phyloP scores from a whole-genome alignment of 495 filamentous ascomycete species.

The Aspergillus bertholletiae region DNA sequence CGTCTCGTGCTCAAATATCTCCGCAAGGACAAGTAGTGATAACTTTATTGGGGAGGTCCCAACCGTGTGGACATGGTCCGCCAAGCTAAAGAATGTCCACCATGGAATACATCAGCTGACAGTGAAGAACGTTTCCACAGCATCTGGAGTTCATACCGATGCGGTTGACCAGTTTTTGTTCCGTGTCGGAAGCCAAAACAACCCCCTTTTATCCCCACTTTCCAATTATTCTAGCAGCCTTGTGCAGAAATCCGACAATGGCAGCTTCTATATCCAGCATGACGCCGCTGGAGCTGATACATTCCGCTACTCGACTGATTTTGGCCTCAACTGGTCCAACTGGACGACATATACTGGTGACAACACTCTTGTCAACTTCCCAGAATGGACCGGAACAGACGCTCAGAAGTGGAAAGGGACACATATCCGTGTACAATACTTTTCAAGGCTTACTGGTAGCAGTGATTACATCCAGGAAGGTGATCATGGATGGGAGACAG shows the following conservation, averaged over 20 bases:
- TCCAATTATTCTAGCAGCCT: constrained; percentile 59
- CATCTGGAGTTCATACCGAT: constrained; percentile 37
- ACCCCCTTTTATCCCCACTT: constrained; percentile 54
- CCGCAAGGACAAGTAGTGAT: constrained; percentile 9
- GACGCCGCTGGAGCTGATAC: constrained; percentile 60
- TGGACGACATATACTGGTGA: constrained; percentile 56
- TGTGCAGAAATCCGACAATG: constrained; percentile 37
- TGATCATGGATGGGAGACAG: constrained; percentile 41
- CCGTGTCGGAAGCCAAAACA: constrained; percentile 52
- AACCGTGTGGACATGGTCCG: constrained; percentile 51
- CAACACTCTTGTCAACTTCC: constrained; percentile 38
- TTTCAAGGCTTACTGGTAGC: constrained; percentile 60
- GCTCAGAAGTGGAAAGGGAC: constrained; percentile 61
- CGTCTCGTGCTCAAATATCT: constrained; percentile 40
- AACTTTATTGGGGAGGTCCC: constrained; percentile 47
- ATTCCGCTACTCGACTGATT: constrained; percentile 63
- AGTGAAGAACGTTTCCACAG: constrained; percentile 50
- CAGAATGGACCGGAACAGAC: constrained; percentile 59
- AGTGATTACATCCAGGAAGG: constrained; percentile 63
- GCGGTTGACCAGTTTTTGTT: constrained; percentile 54
- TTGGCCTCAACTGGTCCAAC: constrained; percentile 53
- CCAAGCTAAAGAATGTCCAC: constrained; percentile 53
- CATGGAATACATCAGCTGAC: constrained; percentile 63
- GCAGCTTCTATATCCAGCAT: constrained; percentile 50
- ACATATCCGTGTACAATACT: constrained; percentile 67